Conservation (phyloP, 1,139 yeast genomes). For the Candida tunisiensis region DNA sequence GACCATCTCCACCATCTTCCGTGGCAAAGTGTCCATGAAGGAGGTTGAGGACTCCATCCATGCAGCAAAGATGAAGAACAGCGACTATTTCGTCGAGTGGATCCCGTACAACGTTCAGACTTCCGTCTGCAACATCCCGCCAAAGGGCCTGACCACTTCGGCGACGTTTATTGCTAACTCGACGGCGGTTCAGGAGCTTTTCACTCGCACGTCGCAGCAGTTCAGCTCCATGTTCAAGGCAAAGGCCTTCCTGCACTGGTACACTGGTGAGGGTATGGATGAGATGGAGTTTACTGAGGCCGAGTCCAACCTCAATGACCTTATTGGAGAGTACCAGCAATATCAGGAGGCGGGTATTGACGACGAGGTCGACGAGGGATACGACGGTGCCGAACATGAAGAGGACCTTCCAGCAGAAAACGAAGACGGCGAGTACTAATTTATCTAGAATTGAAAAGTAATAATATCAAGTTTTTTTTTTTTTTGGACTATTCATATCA, state of each 20-base stretch:
- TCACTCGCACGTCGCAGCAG: constrained; percentile 23
- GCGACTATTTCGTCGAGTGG: constrained; percentile 26
- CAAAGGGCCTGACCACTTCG: constrained; percentile 22
- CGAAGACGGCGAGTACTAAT: constrained; percentile 1
- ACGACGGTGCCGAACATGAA: constrained; percentile 4
- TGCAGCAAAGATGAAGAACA: constrained; percentile 20
- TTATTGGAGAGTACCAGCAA: constrained; percentile 27
- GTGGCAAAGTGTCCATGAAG: constrained; percentile 27
- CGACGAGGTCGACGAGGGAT: constrained; percentile 20
- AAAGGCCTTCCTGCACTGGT: constrained; percentile 30
- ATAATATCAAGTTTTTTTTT: neutral
- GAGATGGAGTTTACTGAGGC: constrained; percentile 30
- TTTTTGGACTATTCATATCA: neutral
- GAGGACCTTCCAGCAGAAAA: constrained; percentile 5
- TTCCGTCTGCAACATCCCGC: constrained; percentile 27
- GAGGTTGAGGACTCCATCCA: constrained; percentile 27
- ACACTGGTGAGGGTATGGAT: constrained; percentile 30
- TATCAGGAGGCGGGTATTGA: constrained; percentile 25
- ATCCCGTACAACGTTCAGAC: constrained; percentile 26
- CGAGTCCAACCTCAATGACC: constrained; percentile 24
- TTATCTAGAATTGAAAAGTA: neutral
- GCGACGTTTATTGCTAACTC: constrained; percentile 30
- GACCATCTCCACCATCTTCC: constrained; percentile 28
- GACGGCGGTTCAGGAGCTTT: constrained; percentile 28
- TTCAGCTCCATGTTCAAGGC: constrained; percentile 27